phyloP scores from a whole-genome alignment of 129 eudicot genomes.

The Escallonia herrerae region DNA sequence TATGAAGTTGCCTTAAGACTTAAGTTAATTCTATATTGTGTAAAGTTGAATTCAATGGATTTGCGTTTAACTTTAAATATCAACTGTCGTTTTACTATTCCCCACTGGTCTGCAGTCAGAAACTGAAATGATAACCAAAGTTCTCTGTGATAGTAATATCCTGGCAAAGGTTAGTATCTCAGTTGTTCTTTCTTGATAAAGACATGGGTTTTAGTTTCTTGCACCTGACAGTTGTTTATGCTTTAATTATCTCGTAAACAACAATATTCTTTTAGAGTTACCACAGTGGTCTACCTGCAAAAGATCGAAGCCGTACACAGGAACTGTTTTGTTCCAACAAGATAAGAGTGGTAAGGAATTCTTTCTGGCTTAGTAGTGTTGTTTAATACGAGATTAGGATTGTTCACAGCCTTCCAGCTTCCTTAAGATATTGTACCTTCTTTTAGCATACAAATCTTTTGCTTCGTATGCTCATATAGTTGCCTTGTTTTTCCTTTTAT shows the following conservation, averaged over 20 bases:
- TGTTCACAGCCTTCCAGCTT: neutral
- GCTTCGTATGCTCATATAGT: conserved; percentile 11
- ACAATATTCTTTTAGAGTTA: conserved; percentile 53
- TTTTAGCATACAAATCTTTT: neutral
- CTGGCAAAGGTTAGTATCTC: conserved; percentile 64
- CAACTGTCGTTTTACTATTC: conserved; percentile 10
- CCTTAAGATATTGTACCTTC: too few species aligned
- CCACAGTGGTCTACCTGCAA: conserved; percentile 82
- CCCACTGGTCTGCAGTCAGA: conserved; percentile 48
- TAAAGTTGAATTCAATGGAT: neutral
- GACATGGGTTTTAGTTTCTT: conserved; percentile 11
- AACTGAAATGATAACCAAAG: conserved; percentile 84
- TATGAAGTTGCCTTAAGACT: neutral
- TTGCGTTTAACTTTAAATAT: neutral
- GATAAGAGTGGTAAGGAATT: conserved; percentile 66
- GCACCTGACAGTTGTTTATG: conserved; percentile 4
- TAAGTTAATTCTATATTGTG: neutral
- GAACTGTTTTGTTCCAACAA: conserved; percentile 78
- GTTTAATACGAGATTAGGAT: neutral
- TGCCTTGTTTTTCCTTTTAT: conserved; percentile 1
- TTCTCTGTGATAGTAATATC: conserved; percentile 77
- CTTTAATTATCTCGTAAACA: conserved; percentile 12
- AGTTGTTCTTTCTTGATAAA: conserved; percentile 5
- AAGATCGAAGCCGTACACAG: conserved; percentile 89
- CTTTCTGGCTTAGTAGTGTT: neutral